Conservation (phyloP, 1,139 yeast species). For the Kodamaea anthophila region DNA sequence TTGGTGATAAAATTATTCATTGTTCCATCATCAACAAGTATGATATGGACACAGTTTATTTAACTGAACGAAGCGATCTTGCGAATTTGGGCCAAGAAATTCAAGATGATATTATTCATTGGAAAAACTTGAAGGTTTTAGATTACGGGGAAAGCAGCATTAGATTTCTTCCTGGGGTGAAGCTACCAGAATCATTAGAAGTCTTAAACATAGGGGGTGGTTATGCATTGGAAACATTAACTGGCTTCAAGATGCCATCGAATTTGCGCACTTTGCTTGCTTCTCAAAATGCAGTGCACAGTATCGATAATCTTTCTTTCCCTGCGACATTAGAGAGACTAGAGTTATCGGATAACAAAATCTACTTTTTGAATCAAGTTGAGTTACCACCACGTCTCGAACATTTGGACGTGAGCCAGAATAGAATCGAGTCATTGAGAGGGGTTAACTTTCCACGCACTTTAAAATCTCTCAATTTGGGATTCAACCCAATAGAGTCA, state of each 20-base stretch:
- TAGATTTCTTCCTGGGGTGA: conserved; percentile 35
- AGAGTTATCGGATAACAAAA: conserved; percentile 33
- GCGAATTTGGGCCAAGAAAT: conserved; percentile 34
- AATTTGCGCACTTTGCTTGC: conserved; percentile 28
- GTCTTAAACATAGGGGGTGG: conserved; percentile 40
- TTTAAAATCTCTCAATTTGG: conserved; percentile 26
- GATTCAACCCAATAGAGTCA: conserved; percentile 40
- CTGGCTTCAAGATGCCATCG: conserved; percentile 38
- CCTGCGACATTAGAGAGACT: conserved; percentile 30
- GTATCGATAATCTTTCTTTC: conserved; percentile 32
- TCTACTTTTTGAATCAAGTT: conserved; percentile 37
- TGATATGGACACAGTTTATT: conserved; percentile 28
- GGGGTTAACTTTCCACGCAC: conserved; percentile 35
- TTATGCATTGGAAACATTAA: conserved; percentile 33
- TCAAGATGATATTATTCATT: conserved; percentile 31
- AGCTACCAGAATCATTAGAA: conserved; percentile 34
- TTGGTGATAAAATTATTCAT: conserved; percentile 29
- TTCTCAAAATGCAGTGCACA: conserved; percentile 29
- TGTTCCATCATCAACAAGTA: conserved; percentile 38
- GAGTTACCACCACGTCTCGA: conserved; percentile 31
- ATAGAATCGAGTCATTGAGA: conserved; percentile 35
- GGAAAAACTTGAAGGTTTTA: conserved; percentile 29
- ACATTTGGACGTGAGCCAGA: conserved; percentile 34
- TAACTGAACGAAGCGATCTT: conserved; percentile 31
- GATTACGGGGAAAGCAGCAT: conserved; percentile 39